A percentile compares a stretch with the other conserved stretches of the same genome.
phyloP scores from a whole-genome alignment of 768 basidiomycete species.

The Suillus subalutaceus region DNA sequence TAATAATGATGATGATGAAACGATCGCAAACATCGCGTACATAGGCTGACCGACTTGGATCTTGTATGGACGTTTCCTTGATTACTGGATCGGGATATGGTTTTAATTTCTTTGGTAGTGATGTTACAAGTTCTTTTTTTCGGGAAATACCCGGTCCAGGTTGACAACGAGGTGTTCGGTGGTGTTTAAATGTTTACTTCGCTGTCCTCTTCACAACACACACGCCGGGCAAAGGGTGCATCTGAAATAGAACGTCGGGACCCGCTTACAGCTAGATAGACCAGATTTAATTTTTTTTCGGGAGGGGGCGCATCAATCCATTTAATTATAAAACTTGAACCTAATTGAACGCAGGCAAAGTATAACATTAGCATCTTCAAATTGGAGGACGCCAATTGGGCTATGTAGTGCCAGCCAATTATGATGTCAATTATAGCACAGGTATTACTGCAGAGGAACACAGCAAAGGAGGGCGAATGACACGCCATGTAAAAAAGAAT shows the following conservation, averaged over 20 bases:
- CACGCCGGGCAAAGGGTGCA: not conserved
- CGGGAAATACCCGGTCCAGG: not conserved
- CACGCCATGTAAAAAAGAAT: not conserved
- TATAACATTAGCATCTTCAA: not conserved
- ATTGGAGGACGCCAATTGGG: not conserved
- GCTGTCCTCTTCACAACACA: not conserved
- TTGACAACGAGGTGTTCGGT: not conserved
- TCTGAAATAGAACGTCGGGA: not conserved
- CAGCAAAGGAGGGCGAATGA: not conserved
- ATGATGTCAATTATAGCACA: not conserved
- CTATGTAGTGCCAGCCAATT: not conserved
- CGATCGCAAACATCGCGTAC: not conserved
- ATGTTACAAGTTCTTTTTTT: not conserved
- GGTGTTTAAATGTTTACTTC: not conserved
- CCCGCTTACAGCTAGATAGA: too few relatives aligned
- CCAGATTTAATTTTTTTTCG: too few relatives aligned
- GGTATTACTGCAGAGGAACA: not conserved
- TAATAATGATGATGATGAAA: slow-evolving; percentile 31
- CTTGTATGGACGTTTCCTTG: not conserved
- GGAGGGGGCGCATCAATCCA: not conserved
- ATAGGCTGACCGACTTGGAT: not conserved
- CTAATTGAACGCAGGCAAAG: not conserved
- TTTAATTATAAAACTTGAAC: not conserved
- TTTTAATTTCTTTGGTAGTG: not conserved
- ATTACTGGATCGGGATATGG: not conserved